Base-by-base conservation (phyloP, 805 yeast species). In the Ogataea ramenticola region DNA sequence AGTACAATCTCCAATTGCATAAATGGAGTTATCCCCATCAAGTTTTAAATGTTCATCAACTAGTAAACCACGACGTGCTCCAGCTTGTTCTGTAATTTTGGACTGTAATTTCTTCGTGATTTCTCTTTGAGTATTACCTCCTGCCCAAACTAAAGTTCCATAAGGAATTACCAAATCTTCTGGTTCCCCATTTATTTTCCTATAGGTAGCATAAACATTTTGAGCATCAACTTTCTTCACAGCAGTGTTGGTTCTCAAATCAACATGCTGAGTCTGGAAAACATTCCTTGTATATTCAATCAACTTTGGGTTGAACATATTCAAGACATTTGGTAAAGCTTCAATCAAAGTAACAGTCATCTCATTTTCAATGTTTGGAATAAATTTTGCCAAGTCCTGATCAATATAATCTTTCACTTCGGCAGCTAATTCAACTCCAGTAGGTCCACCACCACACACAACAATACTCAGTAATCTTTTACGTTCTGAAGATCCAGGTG, bases 371-470 rank as follows among this genome's bases (percentile, higher is more conserved):
- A 89, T 77, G 57, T 75, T 82, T 38, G 96, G 96, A 69, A 86
- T 82, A 89, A 93, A 86, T 68, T 81, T 85, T 58, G 71, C 68
- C 68, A 89, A 73, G 66, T 89, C 97, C 66, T 89, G 95, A 66
- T 86, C 93, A 49, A 88, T 83, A 68, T 86, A 90, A 66, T 89
- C 97, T 70, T 86, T 93, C 55, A 90, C 70, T 67, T 90, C 96
- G 57, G 95, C 97, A 53, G 96, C 96, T 54, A 87, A 83, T 68
- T 89, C 96, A 46, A 90, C 96, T 68, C 97, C 97, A 41, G 97
- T 89, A 60, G 97, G 96, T 46, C 97, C 97, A 65, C 96, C 97
- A 55, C 97, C 97, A 50, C 91, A 95, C 49, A 90, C 95, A 49
- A 90, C 91, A 55, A 88, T 80, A 49, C 84, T 83, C 60, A 89